A percentile compares a stretch with the other conserved stretches of the same genome.
Evolutionary conservation across 208 protist genomes (phyloP).

Genomic region (Porcisia hertigi): DNA sequence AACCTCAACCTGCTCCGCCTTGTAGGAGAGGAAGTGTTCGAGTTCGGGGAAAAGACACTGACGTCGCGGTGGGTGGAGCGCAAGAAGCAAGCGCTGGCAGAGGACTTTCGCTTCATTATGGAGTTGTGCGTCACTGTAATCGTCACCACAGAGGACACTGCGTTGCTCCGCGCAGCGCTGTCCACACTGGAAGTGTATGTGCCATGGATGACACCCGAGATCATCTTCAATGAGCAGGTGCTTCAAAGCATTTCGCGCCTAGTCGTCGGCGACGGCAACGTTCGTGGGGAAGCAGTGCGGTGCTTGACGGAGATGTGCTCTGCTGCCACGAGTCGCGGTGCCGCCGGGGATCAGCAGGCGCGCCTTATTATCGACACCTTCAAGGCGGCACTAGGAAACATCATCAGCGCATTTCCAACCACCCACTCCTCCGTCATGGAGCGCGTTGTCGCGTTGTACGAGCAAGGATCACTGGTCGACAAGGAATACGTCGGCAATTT

Average conservation of each 20-base stretch:
- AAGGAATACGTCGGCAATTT: constrained; percentile 91
- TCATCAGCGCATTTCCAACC: constrained; percentile 72
- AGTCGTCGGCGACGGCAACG: constrained; percentile 39
- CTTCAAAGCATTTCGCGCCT: constrained; percentile 53
- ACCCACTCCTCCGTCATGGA: constrained; percentile 65
- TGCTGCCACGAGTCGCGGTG: constrained; percentile 36
- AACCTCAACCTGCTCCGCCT: constrained; percentile 97
- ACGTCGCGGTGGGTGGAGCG: constrained; percentile 94
- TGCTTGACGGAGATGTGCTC: constrained; percentile 82
- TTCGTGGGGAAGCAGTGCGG: constrained; percentile 51
- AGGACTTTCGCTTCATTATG: constrained; percentile 96
- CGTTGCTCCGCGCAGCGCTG: constrained; percentile 68
- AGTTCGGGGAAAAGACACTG: constrained; percentile 97
- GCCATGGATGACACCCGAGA: constrained; percentile 74
- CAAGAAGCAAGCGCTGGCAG: constrained; percentile 95
- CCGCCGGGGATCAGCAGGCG: constrained; percentile 58
- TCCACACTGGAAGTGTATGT: constrained; percentile 86
- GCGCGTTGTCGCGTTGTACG: constrained; percentile 65
- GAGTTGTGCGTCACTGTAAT: constrained; percentile 91
- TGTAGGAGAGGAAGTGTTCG: constrained; percentile 98
- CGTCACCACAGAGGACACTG: constrained; percentile 38
- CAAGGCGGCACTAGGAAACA: constrained; percentile 53
- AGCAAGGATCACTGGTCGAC: constrained; percentile 60
- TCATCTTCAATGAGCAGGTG: constrained; percentile 71
- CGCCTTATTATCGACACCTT: constrained; percentile 74